Conservation (phyloP, 1,284 basidiomycete genomes). For the Fomitopsis pinicola region DNA sequence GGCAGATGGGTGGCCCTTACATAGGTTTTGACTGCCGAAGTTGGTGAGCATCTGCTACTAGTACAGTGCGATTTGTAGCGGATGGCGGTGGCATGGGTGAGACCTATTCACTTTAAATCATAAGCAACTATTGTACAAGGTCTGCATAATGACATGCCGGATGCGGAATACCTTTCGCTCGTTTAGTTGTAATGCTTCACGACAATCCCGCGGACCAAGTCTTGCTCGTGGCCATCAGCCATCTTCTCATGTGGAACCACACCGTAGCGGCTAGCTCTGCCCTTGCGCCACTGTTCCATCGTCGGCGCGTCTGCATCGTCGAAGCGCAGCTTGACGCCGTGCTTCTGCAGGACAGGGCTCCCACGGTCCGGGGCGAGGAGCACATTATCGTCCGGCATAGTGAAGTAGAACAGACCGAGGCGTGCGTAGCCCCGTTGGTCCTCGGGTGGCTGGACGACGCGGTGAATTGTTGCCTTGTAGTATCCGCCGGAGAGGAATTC, state of each 20-base stretch:
- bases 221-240: conserved; percentile 39
- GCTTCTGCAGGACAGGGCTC: conserved; percentile 36
- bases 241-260: conserved; percentile 24
- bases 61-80: too few relatives aligned
- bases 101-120: too few relatives aligned
- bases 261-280: conserved; percentile 31
- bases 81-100: too few relatives aligned
- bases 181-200: conserved; percentile 38
- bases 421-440: conserved; percentile 45
- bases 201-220: conserved; percentile 38
- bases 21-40: too few relatives aligned
- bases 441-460: conserved; percentile 40
- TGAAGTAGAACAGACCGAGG: conserved; percentile 53
- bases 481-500: conserved; percentile 52
- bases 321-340: conserved; percentile 27
- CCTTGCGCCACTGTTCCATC: conserved; percentile 34
- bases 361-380: conserved; percentile 33
- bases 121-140: not conserved
- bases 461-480: conserved; percentile 32
- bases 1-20: too few relatives aligned
- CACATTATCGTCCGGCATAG: conserved; percentile 21
- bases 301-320: conserved; percentile 30
- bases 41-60: too few relatives aligned
- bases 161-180: not conserved
- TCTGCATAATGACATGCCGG: not conserved